These are phyloP conservation scores for Tremella yokohamensis DNA, from an alignment of 768 basidiomycete species.

Conservation along the genomic window DNA sequence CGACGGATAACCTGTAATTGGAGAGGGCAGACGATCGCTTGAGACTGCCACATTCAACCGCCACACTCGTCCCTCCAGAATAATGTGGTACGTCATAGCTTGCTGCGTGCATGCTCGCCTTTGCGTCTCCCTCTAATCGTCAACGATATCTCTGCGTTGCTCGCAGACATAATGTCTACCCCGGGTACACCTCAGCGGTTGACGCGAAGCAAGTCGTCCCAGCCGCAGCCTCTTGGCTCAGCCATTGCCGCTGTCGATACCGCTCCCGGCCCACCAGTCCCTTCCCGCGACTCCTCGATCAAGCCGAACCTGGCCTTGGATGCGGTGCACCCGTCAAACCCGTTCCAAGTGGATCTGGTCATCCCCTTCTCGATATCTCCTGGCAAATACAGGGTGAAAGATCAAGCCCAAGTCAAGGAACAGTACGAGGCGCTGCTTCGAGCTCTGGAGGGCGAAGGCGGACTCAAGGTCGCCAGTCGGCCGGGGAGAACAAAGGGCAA, in stretches of 20 bases:
- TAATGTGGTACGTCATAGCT: not conserved
- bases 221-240: constrained; percentile 16
- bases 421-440: constrained; percentile 39
- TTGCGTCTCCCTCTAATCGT: too few relatives aligned
- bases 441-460: constrained; percentile 39
- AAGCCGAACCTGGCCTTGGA: constrained; percentile 7
- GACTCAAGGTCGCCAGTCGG: constrained; percentile 40
- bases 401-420: constrained; percentile 33
- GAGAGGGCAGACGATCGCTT: too few relatives aligned
- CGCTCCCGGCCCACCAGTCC: constrained; percentile 39
- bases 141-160: too few relatives aligned
- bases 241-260: constrained; percentile 14
- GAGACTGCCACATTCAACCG: too few relatives aligned
- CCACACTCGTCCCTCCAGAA: too few relatives aligned
- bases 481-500: constrained; percentile 22
- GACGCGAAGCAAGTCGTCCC: constrained; percentile 35
- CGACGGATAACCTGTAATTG: too few relatives aligned
- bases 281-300: constrained; percentile 18
- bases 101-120: too few relatives aligned
- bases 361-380: constrained; percentile 34
- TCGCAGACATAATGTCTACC: constrained; percentile 4
- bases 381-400: constrained; percentile 17
- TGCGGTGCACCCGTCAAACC: constrained; percentile 27
- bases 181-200: constrained; percentile 26
- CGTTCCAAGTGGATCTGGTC: constrained; percentile 44